Evolutionary conservation across 331 rosid genomes (phyloP), one percentile per base, ranked within the genome.

Genomic region (Pyrus hybrid): DNA sequence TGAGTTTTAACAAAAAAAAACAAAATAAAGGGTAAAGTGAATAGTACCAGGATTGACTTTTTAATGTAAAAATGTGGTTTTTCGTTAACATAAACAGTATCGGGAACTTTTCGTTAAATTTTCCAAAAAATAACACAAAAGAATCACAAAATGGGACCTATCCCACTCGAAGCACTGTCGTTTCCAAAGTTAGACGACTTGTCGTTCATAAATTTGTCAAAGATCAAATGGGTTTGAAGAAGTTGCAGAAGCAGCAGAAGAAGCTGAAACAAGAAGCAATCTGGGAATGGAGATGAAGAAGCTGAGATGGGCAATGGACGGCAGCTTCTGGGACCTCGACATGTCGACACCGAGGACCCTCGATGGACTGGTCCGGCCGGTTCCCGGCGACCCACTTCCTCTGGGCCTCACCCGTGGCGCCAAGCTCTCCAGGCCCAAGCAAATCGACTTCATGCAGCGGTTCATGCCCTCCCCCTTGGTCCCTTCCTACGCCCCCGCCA

Each of bases 261-360:
- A 30, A 35, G 21, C 74, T 51, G 8, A 54, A 30, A 21, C 22
- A 30, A 10, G n/a, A 58, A 10, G 13, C 57, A 58, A 25, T 58
- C 68, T 9, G 66, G 13, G 37, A 25, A 79, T 33, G 68, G 72
- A 77, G 87, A 83, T 89, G 96, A 90, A 83, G 85, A 94, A 86
- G 76, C 90, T 94, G 43, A 83, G 95, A 90, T 94, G 99, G 99
- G 86, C 88, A 72, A 94, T 84, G 97, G 96, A 90, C 67, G 91
- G 90, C 28, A 88, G 87, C 47, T 87, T 88, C 56, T 94, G 95
- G 97, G 96, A 90, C 67, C 82, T 90, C 29, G 99, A 94, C 72
- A 56, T 82, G 32, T 94, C 97, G 6, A 91, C 96, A 4, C 90
- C 98, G 4, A 81, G 80, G 73, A 94, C 91, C 29, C 79, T 92